A percentile compares a stretch with the other conserved stretches of the same genome.
Conservation (phyloP, 805 yeast genomes). For the Alloascoidea africana region DNA sequence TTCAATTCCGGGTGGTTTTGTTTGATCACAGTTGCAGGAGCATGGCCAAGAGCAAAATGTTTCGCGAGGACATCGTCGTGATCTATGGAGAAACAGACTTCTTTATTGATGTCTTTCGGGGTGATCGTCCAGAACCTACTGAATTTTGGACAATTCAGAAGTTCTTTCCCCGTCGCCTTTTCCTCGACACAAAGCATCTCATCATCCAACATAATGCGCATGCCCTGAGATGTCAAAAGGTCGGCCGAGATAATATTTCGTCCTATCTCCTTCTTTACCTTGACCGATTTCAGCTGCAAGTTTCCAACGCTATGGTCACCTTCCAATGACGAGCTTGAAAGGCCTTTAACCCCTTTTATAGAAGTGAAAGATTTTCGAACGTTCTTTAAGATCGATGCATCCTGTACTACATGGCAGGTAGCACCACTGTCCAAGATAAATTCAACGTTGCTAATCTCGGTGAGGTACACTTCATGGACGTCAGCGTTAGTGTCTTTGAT, state of each 20-base stretch:
- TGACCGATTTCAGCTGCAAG: background rate
- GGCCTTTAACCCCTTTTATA: background rate
- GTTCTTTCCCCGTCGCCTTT: background rate
- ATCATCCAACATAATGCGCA: background rate
- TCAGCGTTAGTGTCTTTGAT: background rate
- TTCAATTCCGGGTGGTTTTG: too few relatives aligned
- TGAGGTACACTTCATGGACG: background rate
- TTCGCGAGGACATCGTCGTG: background rate
- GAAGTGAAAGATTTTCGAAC: background rate
- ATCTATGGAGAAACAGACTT: background rate
- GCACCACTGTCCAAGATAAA: background rate
- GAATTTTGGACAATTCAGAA: background rate
- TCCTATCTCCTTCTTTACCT: background rate
- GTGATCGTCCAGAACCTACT: background rate
- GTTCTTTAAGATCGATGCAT: background rate
- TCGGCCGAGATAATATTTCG: background rate
- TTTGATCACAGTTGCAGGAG: background rate
- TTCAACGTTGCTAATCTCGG: background rate
- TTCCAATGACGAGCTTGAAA: background rate
- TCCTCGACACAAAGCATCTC: too few relatives aligned
- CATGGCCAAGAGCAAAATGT: background rate
- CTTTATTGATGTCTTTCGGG: background rate
- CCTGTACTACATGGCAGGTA: background rate
- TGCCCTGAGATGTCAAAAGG: background rate
- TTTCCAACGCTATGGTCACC: background rate